A percentile compares a stretch with the other conserved stretches of the same genome.
phyloP scores from a whole-genome alignment of 2,329 filamentous ascomycete species.

The Fusarium tricinctum region DNA sequence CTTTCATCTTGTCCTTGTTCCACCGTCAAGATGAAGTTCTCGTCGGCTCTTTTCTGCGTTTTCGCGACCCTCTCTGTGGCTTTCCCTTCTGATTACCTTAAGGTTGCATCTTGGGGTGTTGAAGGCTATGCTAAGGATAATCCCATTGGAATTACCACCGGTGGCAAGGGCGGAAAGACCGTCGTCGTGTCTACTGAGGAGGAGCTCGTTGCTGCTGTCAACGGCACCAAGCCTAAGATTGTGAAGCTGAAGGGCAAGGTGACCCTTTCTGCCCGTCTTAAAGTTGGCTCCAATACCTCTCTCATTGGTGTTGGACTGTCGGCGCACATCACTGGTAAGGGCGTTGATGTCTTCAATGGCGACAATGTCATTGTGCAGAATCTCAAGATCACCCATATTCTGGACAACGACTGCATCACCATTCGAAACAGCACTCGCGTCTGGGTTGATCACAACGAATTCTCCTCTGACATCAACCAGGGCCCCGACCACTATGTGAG shows the following conservation, averaged over 20 bases:
- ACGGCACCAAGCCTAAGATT: constrained; percentile 57
- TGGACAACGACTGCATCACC: constrained; percentile 59
- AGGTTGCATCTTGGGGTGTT: constrained; percentile 44
- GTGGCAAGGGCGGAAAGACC: constrained; percentile 62
- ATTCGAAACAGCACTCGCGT: constrained; percentile 61
- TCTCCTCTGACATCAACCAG: constrained; percentile 57
- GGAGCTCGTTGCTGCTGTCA: constrained; percentile 61
- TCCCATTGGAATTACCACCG: constrained; percentile 56
- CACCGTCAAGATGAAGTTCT: constrained; percentile 37
- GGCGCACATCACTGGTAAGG: constrained; percentile 55
- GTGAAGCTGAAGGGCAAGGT: constrained; percentile 57
- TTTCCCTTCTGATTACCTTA: constrained; percentile 39
- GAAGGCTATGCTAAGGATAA: constrained; percentile 54
- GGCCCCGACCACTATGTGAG: constrained; percentile 57
- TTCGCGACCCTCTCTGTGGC: constrained; percentile 30
- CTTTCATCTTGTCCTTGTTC: background rate
- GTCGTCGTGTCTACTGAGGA: constrained; percentile 60
- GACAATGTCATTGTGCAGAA: constrained; percentile 60
- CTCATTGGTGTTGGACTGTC: constrained; percentile 55
- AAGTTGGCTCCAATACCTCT: constrained; percentile 62
- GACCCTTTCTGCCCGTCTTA: constrained; percentile 56
- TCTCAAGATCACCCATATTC: constrained; percentile 54
- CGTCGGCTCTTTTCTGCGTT: constrained; percentile 24
- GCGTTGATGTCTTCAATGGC: constrained; percentile 54
- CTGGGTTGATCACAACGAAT: constrained; percentile 65